Evolutionary conservation across 768 basidiomycete genomes (phyloP).

Genomic region (Epithele typhae): DNA sequence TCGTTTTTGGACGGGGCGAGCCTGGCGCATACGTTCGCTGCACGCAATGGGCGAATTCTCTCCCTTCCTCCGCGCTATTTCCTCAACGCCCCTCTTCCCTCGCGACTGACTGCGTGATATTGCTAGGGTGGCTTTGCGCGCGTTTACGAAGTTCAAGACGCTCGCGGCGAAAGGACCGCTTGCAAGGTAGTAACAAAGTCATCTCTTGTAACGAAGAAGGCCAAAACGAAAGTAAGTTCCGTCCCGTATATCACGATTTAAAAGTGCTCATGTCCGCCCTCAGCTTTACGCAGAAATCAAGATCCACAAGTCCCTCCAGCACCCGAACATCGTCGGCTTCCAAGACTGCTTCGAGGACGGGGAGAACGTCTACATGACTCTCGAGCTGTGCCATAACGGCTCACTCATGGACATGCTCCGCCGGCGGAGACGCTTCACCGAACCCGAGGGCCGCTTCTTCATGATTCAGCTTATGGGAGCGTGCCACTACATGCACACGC

Average conservation of each 20-base stretch:
- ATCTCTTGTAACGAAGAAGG: constrained; percentile 92
- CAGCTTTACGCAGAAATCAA: constrained; percentile 99
- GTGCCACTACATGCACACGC: constrained; percentile 52
- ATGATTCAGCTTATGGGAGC: constrained; percentile 90
- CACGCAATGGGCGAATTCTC: too few relatives aligned
- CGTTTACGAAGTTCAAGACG: constrained; percentile 90
- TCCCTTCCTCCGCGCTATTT: too few relatives aligned
- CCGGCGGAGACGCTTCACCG: constrained; percentile 80
- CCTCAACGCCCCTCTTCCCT: too few relatives aligned
- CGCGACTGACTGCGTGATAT: too few relatives aligned
- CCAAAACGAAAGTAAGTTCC: constrained; percentile 84
- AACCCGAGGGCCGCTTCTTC: constrained; percentile 90
- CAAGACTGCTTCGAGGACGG: constrained; percentile 94
- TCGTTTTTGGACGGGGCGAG: too few relatives aligned
- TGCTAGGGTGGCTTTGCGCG: constrained; percentile 87
- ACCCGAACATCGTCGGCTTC: constrained; percentile 91
- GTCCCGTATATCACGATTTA: not conserved
- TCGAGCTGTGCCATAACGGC: not conserved
- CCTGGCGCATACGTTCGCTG: too few relatives aligned
- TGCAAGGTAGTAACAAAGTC: constrained; percentile 95
- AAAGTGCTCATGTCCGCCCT: not conserved
- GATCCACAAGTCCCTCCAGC: constrained; percentile 86
- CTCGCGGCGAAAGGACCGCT: constrained; percentile 59
- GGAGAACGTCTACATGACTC: constrained; percentile 45
- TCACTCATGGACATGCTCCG: constrained; percentile 90